These are phyloP conservation scores for Lipomyces spencermartinsiae DNA, from an alignment of 805 yeast species.

Conservation along the genomic window DNA sequence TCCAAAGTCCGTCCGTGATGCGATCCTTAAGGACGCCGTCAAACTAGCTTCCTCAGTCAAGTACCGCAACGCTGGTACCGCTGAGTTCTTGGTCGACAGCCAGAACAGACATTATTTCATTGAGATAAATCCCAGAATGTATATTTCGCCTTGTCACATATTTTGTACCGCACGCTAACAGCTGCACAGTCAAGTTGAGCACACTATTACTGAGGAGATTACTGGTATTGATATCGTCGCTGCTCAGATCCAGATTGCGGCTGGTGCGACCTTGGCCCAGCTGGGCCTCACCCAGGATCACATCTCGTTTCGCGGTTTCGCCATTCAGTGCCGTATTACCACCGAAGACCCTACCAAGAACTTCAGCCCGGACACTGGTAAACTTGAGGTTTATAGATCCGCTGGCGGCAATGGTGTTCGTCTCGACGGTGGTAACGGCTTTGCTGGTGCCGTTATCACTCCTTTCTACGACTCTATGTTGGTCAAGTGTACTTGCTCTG, in stretches of 20 bases:
- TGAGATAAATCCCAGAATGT: slow-evolving; percentile 94
- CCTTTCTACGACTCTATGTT: slow-evolving; percentile 98
- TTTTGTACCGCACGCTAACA: neutral
- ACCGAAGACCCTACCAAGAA: slow-evolving; percentile 97
- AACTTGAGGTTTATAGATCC: slow-evolving; percentile 95
- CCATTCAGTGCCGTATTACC: slow-evolving; percentile 98
- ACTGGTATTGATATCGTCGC: slow-evolving; percentile 98
- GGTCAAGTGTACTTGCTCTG: slow-evolving; percentile 97
- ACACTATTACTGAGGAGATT: slow-evolving; percentile 97
- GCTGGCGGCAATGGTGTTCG: slow-evolving; percentile 99
- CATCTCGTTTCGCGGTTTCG: slow-evolving; percentile 95
- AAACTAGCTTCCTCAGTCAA: slow-evolving; percentile 85
- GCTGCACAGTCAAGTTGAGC: slow-evolving; percentile 79
- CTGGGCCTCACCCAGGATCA: slow-evolving; percentile 92
- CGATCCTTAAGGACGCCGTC: slow-evolving; percentile 93
- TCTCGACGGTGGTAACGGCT: slow-evolving; percentile 98
- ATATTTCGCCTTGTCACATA: neutral
- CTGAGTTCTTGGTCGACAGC: slow-evolving; percentile 92
- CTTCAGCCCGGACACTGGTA: slow-evolving; percentile 98
- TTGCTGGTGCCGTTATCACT: slow-evolving; percentile 93
- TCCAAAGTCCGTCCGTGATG: slow-evolving; percentile 82
- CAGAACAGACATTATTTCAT: slow-evolving; percentile 96
- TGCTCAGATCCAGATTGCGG: slow-evolving; percentile 98
- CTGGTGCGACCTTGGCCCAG: slow-evolving; percentile 93
- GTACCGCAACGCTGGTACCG: slow-evolving; percentile 97